A percentile compares a stretch with the other conserved stretches of the same genome.
phyloP scores from a whole-genome alignment of 768 basidiomycete species.

The Chalciporus chontae region DNA sequence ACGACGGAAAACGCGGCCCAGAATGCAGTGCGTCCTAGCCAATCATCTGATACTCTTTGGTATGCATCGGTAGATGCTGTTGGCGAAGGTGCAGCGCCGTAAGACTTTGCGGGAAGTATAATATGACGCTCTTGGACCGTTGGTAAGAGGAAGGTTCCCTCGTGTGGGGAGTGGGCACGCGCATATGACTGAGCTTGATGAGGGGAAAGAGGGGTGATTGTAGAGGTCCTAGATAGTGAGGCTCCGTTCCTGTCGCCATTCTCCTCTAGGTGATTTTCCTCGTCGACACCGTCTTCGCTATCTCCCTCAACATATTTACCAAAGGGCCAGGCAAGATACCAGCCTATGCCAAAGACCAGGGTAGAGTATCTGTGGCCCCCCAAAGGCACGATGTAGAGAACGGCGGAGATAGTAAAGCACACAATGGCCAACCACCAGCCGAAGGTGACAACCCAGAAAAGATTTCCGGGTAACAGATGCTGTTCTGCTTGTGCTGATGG shows the following conservation, averaged over 20 bases:
- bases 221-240: constrained; percentile 41
- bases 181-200: constrained; percentile 12
- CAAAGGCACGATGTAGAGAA: constrained; percentile 71
- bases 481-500: constrained; percentile 93
- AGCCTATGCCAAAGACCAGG: constrained; percentile 88
- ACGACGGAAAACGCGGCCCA: constrained; percentile 74
- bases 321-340: constrained; percentile 98
- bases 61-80: constrained; percentile 21
- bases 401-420: constrained; percentile 62
- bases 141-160: constrained; percentile 48
- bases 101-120: constrained; percentile 54
- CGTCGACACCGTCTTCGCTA: constrained; percentile 39
- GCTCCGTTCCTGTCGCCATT: constrained; percentile 14
- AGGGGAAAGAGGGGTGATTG: constrained; percentile 41
- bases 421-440: constrained; percentile 89
- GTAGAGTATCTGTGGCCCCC: constrained; percentile 83
- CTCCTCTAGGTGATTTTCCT: constrained; percentile 33
- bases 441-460: constrained; percentile 86
- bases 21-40: constrained; percentile 73
- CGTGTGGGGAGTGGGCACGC: constrained; percentile 29
- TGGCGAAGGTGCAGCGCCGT: constrained; percentile 54
- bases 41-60: constrained; percentile 35
- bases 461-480: constrained; percentile 89
- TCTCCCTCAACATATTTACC: constrained; percentile 97
- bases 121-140: constrained; percentile 28